phyloP scores from a whole-genome alignment of 1,284 basidiomycete genomes.

The Schizophyllum amplum region DNA sequence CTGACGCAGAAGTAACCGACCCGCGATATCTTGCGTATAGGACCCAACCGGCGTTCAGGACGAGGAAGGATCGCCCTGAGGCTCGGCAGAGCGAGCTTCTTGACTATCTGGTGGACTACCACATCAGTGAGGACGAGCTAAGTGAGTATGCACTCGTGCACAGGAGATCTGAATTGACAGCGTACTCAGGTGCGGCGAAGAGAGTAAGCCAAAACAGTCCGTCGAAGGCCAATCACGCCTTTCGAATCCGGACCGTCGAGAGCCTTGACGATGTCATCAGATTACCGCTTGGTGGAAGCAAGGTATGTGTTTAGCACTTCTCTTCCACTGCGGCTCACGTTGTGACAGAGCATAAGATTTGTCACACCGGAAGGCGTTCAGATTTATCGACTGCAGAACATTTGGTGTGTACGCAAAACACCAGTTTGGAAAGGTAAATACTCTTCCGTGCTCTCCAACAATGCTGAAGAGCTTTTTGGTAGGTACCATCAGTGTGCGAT shows the following conservation, averaged over 20 bases:
- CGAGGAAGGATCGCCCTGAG: background rate
- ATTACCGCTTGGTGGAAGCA: background rate
- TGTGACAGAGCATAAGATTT: background rate
- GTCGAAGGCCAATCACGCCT: too few relatives aligned
- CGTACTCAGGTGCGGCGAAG: background rate
- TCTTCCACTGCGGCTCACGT: background rate
- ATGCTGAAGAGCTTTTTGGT: background rate
- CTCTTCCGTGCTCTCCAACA: background rate
- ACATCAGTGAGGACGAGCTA: background rate
- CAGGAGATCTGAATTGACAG: background rate
- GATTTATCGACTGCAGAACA: too few relatives aligned
- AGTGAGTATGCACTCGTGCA: background rate
- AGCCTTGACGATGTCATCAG: background rate
- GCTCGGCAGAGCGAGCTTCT: background rate
- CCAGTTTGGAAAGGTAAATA: background rate
- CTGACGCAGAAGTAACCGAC: background rate
- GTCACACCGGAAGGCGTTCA: background rate
- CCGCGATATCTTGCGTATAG: background rate
- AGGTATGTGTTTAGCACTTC: background rate
- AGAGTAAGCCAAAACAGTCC: background rate
- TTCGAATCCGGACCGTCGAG: too few relatives aligned
- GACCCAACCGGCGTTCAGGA: background rate
- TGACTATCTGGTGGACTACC: background rate
- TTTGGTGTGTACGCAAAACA: too few relatives aligned
- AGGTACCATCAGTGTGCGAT: background rate